Percentiles rank a stretch among this genome's conserved stretches.
These are phyloP conservation scores for Scenedesmus sp. DNA, from an alignment of 163 green algal genomes.

Conservation along the genomic window DNA sequence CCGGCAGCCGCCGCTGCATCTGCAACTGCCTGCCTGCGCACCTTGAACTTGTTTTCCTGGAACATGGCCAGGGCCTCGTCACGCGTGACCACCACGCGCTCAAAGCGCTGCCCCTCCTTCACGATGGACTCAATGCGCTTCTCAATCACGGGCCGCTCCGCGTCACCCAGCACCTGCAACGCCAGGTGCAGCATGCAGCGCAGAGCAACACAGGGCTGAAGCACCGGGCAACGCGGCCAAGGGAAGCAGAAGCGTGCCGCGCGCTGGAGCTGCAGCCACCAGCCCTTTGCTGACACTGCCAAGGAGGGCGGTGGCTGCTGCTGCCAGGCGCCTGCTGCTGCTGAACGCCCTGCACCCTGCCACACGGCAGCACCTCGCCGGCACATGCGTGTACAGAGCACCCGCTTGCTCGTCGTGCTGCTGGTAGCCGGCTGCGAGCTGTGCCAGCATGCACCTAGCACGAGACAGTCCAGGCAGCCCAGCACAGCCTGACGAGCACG, in stretches of 20 bases:
- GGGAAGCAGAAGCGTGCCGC: too few relatives aligned
- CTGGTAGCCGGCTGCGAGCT: background rate
- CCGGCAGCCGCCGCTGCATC: background rate
- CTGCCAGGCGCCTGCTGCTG: background rate
- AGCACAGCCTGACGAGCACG: too few relatives aligned
- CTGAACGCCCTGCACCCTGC: too few relatives aligned
- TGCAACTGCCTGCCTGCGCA: conserved; percentile 31
- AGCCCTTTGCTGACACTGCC: background rate
- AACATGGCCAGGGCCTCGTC: conserved; percentile 98
- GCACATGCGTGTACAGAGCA: too few relatives aligned
- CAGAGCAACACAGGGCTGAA: too few relatives aligned
- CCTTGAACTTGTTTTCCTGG: conserved; percentile 99
- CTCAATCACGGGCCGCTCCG: conserved; percentile 80
- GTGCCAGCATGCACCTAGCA: background rate
- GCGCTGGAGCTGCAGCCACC: too few relatives aligned
- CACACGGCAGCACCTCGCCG: too few relatives aligned
- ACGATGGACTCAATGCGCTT: conserved; percentile 85
- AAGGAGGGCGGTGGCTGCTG: background rate
- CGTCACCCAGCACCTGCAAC: conserved; percentile 76
- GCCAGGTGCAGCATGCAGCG: background rate
- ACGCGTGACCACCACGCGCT: conserved; percentile 93
- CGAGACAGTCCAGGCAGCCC: too few relatives aligned
- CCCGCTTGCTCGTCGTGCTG: too few relatives aligned
- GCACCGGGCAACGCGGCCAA: too few relatives aligned
- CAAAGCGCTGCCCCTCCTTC: conserved; percentile 94